Percentiles rank a stretch among this genome's conserved stretches.
Evolutionary conservation across 306 rosid genomes (phyloP).

Genomic region (Oemleria cerasiformis): DNA sequence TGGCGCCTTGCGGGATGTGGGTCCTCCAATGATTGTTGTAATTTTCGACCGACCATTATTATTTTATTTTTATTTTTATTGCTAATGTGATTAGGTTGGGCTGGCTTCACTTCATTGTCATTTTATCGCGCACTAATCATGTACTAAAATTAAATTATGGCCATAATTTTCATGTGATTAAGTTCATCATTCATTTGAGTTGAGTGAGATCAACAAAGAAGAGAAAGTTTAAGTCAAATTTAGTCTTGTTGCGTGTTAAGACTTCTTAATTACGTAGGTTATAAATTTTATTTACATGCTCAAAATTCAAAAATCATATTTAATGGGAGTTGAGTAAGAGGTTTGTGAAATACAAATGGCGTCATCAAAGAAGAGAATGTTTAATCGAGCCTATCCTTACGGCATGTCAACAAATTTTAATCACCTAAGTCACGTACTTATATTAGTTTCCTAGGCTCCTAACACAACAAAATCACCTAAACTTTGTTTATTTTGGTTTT

Average conservation of each 20-base stretch:
- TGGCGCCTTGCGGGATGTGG: slow-evolving; percentile 23
- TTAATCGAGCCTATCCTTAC: no score
- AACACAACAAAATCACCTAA: background rate
- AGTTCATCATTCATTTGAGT: background rate
- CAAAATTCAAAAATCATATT: no score
- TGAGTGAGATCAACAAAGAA: background rate
- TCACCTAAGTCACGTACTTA: no score
- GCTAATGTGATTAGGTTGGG: slow-evolving; percentile 27
- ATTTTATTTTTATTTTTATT: slow-evolving; percentile 12
- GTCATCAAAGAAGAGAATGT: no score
- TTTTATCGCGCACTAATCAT: slow-evolving; percentile 21
- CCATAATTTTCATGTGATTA: background rate
- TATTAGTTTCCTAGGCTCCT: no score
- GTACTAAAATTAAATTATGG: background rate
- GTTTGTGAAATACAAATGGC: no score
- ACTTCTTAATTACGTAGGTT: no score
- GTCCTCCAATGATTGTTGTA: slow-evolving; percentile 35
- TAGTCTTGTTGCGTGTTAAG: no score
- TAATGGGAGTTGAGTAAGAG: no score
- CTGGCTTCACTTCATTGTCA: slow-evolving; percentile 22
- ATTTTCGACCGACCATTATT: slow-evolving; percentile 41
- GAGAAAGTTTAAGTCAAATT: no score
- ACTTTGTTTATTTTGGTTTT: background rate
- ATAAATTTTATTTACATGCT: no score
- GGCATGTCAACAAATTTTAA: no score